A percentile compares a stretch with the other conserved stretches of the same genome.
Conservation (phyloP, 2,329 filamentous ascomycete species). For the Biscogniauxia sp. region DNA sequence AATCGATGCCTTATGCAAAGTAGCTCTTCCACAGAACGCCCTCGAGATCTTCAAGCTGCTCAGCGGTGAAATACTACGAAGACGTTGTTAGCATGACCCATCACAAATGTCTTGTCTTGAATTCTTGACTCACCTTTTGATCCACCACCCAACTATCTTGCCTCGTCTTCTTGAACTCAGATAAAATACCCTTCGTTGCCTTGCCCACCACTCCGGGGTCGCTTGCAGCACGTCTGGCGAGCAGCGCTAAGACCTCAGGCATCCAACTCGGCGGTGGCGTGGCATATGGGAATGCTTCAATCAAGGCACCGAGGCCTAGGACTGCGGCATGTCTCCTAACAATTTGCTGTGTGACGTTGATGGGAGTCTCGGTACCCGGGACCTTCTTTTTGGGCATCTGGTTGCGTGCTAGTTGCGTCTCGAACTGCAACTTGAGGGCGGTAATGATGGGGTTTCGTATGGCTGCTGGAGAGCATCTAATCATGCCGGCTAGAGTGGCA, state of each 20-base stretch:
- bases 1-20: slow-evolving; percentile 65
- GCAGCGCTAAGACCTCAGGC: slow-evolving; percentile 82
- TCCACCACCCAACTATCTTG: slow-evolving; percentile 99
- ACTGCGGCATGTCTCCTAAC: slow-evolving; percentile 86
- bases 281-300: slow-evolving; percentile 94
- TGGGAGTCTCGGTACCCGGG: slow-evolving; percentile 65
- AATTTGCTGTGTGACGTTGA: slow-evolving; percentile 72
- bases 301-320: slow-evolving; percentile 81
- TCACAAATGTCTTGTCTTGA: not conserved
- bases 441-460: slow-evolving; percentile 77
- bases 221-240: slow-evolving; percentile 81
- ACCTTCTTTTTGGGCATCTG: slow-evolving; percentile 76
- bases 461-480: slow-evolving; percentile 82
- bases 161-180: slow-evolving; percentile 98
- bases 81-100: slow-evolving; percentile 31
- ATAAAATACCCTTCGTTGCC: slow-evolving; percentile 88
- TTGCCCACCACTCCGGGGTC: slow-evolving; percentile 93
- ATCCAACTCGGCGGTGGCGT: slow-evolving; percentile 92
- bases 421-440: slow-evolving; percentile 76
- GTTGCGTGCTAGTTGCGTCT: slow-evolving; percentile 72
- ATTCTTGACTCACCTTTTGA: slow-evolving; percentile 71
- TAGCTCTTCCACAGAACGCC: slow-evolving; percentile 99
- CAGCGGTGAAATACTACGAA: slow-evolving; percentile 73
- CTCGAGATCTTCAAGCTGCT: slow-evolving; percentile 92
- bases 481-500: slow-evolving; percentile 93